Evolutionary conservation across 441 rosid genomes (phyloP), one percentile per base, ranked within the genome.

Genomic region (Biscutella auriculata): DNA sequence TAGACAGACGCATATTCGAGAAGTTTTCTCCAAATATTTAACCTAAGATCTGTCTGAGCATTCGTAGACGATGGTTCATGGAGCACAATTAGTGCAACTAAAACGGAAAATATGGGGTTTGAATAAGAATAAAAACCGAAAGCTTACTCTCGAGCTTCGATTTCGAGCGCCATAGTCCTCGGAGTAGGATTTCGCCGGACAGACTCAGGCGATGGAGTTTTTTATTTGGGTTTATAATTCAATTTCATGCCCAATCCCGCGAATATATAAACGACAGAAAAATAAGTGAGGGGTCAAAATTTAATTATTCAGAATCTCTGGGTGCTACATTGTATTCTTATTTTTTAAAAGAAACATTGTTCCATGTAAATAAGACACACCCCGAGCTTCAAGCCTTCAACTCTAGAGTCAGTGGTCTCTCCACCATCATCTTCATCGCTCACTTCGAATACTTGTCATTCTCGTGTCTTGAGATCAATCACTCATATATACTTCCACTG

Each of bases 121-220:
- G 2, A 2, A 16, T 4, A 25, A 10, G 0, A 6, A 8, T 19
- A 4, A 13, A 12, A 26, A 16, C 14, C 8, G 41, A 56, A 53
- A 35, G 34, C 95, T 75, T 70, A 93, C 96, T 89, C 97, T 58
- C 90, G 85, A 66, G 98, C 95, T 75, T 93, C 97, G 72, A 93
- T 89, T 79, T 88, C 97, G 44, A 87, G 75, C 29, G 93, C 76
- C 95, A 87, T 89, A 53, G 29, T 69, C 73, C 68, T 21, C 25
- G 62, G 3, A 5, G 12, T 32, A 32, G 9, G 47, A 12, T 54
- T 54, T 55, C 41, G 59, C 63, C 63, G 68, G 63, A 47, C 6
- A 9, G 7, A 36, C 26, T 13, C 25, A 46, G 35, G 56, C 33
- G 43, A n/a, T 4, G 8, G 23, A n/a, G 23, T 19, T 19, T 6